Conservation (phyloP, 176 grass and related monocot species). For the Oropetium thomaeum region DNA sequence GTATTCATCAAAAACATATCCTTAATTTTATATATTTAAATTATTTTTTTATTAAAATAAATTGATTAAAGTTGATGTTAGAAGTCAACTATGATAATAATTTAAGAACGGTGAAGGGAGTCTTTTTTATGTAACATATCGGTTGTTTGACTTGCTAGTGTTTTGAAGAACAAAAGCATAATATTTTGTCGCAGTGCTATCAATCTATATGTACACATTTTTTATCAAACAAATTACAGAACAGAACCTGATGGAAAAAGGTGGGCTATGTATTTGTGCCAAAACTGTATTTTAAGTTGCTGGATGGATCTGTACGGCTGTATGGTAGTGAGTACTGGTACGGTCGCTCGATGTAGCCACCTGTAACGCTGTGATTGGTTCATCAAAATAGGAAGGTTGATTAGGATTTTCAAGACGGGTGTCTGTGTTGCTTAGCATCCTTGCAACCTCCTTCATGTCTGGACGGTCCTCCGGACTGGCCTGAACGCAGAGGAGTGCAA, state of each 20-base stretch:
- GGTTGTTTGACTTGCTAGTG: too few species aligned
- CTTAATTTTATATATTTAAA: too few species aligned
- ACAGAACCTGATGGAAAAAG: background rate
- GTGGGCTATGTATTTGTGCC: background rate
- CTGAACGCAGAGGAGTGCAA: conserved; percentile 20
- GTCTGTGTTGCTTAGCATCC: background rate
- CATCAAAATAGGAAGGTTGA: conserved; percentile 1
- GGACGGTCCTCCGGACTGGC: conserved; percentile 1
- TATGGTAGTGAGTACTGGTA: background rate
- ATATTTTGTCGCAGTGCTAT: too few species aligned
- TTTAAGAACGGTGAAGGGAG: too few species aligned
- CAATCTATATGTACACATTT: too few species aligned
- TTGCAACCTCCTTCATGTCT: background rate
- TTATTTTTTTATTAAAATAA: too few species aligned
- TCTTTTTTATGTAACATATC: too few species aligned
- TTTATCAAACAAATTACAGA: too few species aligned
- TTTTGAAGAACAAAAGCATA: too few species aligned
- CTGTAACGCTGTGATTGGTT: background rate
- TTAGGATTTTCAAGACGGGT: background rate
- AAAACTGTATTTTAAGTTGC: background rate
- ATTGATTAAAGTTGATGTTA: too few species aligned
- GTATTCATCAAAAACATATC: too few species aligned
- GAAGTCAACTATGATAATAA: too few species aligned
- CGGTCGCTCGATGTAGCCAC: background rate
- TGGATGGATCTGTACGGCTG: background rate